Evolutionary conservation across 495 filamentous ascomycete genomes (phyloP), one percentile per base, ranked within the genome.

Genomic region (Daldinia vernicosa): DNA sequence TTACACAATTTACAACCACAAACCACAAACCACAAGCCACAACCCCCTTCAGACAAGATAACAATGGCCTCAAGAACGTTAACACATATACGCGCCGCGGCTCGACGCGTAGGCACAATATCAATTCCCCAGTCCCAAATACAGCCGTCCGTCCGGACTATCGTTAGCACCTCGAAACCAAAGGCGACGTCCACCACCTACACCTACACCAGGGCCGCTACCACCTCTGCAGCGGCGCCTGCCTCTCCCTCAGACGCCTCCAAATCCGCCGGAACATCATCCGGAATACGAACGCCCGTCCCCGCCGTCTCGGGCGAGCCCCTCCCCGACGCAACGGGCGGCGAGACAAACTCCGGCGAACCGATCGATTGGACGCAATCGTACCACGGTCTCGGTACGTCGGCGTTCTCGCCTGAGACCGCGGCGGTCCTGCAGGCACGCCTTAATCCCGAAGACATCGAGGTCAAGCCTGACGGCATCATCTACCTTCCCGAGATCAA

Each of bases 401-500:
- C 85, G 39, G 86, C 94, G 0, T 98, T 99, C 80, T 80, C 88
- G 28, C 85, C 90, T 58, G 94, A 97, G 84, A 85, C 89, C 14
- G 85, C 90, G 4, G 86, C 90, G 30, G 82, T 94, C 5, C 81
- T 99, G 54, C 85, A 93, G 63, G 85, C 87, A 30, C 88, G 88
- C 24, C 82, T 94, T 9, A 80, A 88, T 37, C 80, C 85, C 6
- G 86, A 91, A 17, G 95, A 98, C 79, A 88, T 99, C 51, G 95
- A 99, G 84, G 89, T 98, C 75, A 99, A 99, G 83, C 91, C 92
- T 27, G 95, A 99, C 80, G 95, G 95, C 30, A 96, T 99, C 72
- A 83, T 98, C 53, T 99, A 98, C 77, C 85, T 99, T 60, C 95
- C 95, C 14, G 95, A 99, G 86, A 99, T 99, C 83, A 99, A 99